Conservation (phyloP, 495 filamentous ascomycete species). For the Pseudomonodictys pantanalensis region DNA sequence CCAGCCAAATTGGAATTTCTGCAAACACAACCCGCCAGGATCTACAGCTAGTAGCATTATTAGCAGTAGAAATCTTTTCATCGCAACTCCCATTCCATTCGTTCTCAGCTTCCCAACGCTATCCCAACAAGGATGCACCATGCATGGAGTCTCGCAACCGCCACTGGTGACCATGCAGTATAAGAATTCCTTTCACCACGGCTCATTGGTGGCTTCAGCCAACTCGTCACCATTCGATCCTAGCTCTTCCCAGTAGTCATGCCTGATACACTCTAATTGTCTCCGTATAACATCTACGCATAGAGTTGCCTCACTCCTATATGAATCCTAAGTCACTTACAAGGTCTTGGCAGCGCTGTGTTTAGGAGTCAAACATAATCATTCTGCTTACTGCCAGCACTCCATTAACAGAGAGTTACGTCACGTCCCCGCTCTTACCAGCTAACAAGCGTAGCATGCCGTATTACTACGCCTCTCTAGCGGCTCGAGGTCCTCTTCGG, state of each 20-base stretch:
- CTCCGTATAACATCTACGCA: conserved; percentile 13
- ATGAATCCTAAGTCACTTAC: conserved; percentile 16
- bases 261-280: conserved; percentile 18
- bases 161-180: neutral
- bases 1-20: too few relatives aligned
- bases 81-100: too few relatives aligned
- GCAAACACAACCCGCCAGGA: too few relatives aligned
- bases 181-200: neutral
- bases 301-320: conserved; percentile 13
- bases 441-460: neutral
- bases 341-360: conserved; percentile 10
- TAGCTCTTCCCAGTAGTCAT: conserved; percentile 10
- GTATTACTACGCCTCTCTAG: conserved; percentile 6
- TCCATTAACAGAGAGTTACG: conserved; percentile 1
- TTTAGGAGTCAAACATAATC: conserved; percentile 15
- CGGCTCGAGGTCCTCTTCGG: conserved; percentile 14
- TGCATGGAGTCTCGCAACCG: neutral
- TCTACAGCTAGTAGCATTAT: too few relatives aligned
- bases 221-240: conserved; percentile 4
- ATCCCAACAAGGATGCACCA: neutral
- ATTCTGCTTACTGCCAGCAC: conserved; percentile 13
- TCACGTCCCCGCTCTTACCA: conserved; percentile 3
- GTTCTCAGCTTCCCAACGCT: too few relatives aligned
- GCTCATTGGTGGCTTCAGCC: neutral
- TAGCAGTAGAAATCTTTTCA: too few relatives aligned